Evolutionary conservation across 2,329 filamentous ascomycete species (phyloP).

Genomic region (Cordyceps fumosorosea): DNA sequence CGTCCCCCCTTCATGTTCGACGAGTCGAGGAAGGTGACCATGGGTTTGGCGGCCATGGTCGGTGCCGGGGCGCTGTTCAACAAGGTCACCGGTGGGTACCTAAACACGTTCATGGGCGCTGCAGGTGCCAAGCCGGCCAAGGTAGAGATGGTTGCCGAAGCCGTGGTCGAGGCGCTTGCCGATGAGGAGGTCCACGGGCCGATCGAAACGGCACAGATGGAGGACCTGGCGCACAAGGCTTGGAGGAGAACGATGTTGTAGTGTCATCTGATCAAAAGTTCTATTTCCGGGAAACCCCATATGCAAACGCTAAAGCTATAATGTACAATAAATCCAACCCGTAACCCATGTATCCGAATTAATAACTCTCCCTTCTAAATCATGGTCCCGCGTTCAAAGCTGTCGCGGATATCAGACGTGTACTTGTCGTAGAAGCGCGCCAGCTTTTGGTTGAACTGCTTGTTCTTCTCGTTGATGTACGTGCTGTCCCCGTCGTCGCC

Average conservation of each 20-base stretch:
- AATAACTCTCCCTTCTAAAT: constrained; percentile 49
- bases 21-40: constrained; percentile 68
- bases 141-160: constrained; percentile 80
- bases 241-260: constrained; percentile 91
- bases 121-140: constrained; percentile 81
- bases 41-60: constrained; percentile 75
- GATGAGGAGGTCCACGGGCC: constrained; percentile 68
- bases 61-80: constrained; percentile 73
- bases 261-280: constrained; percentile 18
- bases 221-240: constrained; percentile 69
- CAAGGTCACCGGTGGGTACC: constrained; percentile 63
- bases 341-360: background rate
- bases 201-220: constrained; percentile 73
- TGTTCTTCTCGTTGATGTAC: constrained; percentile 99
- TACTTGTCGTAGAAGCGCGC: constrained; percentile 97
- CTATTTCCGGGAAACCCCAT: constrained; percentile 1
- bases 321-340: constrained; percentile 24
- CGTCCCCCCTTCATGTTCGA: constrained; percentile 89
- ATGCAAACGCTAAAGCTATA: constrained; percentile 22
- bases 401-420: constrained; percentile 92
- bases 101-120: constrained; percentile 72
- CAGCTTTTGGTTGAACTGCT: constrained; percentile 98
- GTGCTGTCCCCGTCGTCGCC: constrained; percentile 90
- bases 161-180: constrained; percentile 78
- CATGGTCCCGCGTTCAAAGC: constrained; percentile 94